Evolutionary conservation across 2,329 filamentous ascomycete genomes (phyloP), one percentile per base, ranked within the genome.

Genomic region (Aspergillus japonicus): DNA sequence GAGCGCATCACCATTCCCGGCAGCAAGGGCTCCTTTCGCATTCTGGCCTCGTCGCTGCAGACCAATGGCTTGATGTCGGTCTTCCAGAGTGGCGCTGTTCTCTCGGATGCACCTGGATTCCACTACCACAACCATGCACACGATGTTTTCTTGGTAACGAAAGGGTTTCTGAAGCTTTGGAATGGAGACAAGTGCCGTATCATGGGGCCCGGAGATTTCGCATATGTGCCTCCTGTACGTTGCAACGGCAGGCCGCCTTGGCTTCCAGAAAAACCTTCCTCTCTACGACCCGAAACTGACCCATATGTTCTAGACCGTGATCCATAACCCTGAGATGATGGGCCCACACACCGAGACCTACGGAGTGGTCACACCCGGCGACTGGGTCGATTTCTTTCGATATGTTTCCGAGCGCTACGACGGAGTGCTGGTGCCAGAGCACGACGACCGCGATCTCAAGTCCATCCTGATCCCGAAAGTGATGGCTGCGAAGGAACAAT

Each of bases 301-400:
- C 5, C 12, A 29, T 19, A 47, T 23, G 4, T 12, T 2, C 42
- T 29, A 83, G 80, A 78, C 73, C 62, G 74, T 81, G 8, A 75
- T 86, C 50, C 84, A 87, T 66, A 84, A 85, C 64, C 83, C 83
- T 4, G 80, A 85, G 57, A 74, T 84, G 26, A 72, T 83, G 1
- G 82, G 82, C 1, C 77, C 81, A 0, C 81, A 85, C 62, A 83
- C 82, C 2, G 84, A 86, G 62, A 79, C 79, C 21, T 71, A 83
- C 1, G 83, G 83, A 14, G 70, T 87, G 3, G 81, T 86, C 29
- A 81, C 82, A 0, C 84, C 84, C 0, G 84, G 83, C 5, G 83
- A 84, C 66, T 86, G 84, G 84, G 75, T 85, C 29, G 83, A 86
- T 64, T 86, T 87, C 74, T 87, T 86, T 74, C 79, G 84, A 53